Evolutionary conservation across 2,329 filamentous ascomycete genomes (phyloP), one percentile per base, ranked within the genome.

Genomic region (Lachnellula occidentalis): DNA sequence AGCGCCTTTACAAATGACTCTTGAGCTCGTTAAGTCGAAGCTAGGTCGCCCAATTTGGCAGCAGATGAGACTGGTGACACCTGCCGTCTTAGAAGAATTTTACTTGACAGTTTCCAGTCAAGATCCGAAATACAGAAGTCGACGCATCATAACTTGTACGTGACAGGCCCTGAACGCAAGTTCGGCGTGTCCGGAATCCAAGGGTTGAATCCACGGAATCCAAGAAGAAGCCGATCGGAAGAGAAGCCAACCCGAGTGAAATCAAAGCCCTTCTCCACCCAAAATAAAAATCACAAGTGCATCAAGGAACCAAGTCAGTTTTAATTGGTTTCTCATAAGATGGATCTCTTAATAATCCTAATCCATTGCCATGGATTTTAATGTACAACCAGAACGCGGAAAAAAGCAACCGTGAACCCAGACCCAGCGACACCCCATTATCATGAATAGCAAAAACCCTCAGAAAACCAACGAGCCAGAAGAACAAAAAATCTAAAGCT

Each of bases 381-480:
- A 83, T 86, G 81, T 86, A 86, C 83, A 86, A 82, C 81, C 82
- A 77, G 71, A 78, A 77, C 73, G 74, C 73, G 72, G 76, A 78
- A 73, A 77, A 82, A 80, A 31, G 74, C 74, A 80, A 80, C 83
- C 85, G 75, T 83, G 81, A 85, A 83, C 82, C 85, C 83, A 83
- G 81, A 85, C 86, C 83, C 83, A 82, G 75, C 77, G 75, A 81
- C 84, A 81, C 78, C 79, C 78, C 87, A 87, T 87, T 85, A 86
- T 90, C 84, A 74, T 73, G 62, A 70, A 78, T 17, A 17, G 78
- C 75, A 76, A 79, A 78, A 80, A 31, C 64, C 65, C 76, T 69
- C 78, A 76, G 76, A 78, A 77, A 84, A 76, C 73, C 77, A 43
- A 51, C 36, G 64, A 70, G 72, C 73, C 71, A 78, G 74, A 78